A percentile compares a stretch with the other conserved stretches of the same genome.
These are phyloP conservation scores for Fusarium sp. DNA, from an alignment of 2,329 filamentous ascomycete genomes.

Conservation along the genomic window DNA sequence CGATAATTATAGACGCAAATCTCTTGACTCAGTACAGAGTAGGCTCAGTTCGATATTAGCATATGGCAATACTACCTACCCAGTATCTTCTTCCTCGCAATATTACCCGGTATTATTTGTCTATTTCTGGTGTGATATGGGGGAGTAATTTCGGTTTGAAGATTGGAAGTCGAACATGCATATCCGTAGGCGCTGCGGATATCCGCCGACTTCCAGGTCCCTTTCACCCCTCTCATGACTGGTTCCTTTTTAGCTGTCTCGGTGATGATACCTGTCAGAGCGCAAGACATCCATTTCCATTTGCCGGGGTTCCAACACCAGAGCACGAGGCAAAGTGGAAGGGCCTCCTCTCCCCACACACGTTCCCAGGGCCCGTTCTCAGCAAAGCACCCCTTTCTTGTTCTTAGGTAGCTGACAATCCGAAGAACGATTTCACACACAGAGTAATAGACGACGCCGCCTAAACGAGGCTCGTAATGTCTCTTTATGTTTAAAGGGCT, in stretches of 20 bases:
- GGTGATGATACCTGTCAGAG: slow-evolving; percentile 34
- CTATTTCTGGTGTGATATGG: neutral
- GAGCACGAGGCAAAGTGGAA: slow-evolving; percentile 22
- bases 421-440: neutral
- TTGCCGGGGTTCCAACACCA: slow-evolving; percentile 19
- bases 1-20: slow-evolving; percentile 12
- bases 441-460: neutral
- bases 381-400: slow-evolving; percentile 21
- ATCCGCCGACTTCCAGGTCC: neutral
- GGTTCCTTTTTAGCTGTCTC: slow-evolving; percentile 28
- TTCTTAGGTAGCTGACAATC: neutral
- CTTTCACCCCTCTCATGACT: neutral
- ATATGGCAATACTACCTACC: neutral
- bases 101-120: slow-evolving; percentile 1
- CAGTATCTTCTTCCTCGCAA: neutral
- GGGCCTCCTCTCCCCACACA: slow-evolving; percentile 13
- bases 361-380: neutral
- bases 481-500: neutral
- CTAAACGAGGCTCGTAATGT: neutral
- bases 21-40: neutral
- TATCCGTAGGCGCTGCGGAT: neutral
- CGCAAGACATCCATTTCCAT: slow-evolving; percentile 22
- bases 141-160: slow-evolving; percentile 11
- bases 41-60: neutral
- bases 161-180: neutral